Conservation (phyloP, 2,329 filamentous ascomycete genomes). For the Hypoxylon sp. region DNA sequence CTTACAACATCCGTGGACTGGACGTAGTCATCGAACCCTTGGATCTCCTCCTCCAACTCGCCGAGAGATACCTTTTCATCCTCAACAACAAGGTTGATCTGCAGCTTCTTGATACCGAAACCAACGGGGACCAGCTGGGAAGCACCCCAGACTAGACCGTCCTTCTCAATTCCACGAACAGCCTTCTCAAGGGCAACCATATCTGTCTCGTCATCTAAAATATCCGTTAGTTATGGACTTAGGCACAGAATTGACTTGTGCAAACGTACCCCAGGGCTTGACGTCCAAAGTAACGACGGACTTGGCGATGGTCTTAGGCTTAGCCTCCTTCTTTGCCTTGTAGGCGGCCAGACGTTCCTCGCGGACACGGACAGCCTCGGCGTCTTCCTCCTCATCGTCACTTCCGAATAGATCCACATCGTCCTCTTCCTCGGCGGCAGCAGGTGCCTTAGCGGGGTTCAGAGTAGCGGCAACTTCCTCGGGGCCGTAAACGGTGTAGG, state of each 20-base stretch:
- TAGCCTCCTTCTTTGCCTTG: conserved; percentile 95
- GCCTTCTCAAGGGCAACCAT: conserved; percentile 85
- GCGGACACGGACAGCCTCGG: conserved; percentile 85
- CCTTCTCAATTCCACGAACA: conserved; percentile 88
- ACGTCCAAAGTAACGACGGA: conserved; percentile 96
- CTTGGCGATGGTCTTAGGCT: conserved; percentile 94
- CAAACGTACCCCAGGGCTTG: conserved; percentile 94
- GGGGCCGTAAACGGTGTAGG: conserved; percentile 92
- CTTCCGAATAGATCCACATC: conserved; percentile 94
- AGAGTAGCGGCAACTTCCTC: conserved; percentile 82
- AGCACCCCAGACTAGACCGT: conserved; percentile 96
- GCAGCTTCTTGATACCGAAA: conserved; percentile 99
- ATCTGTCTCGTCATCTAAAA: conserved; percentile 89
- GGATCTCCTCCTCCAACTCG: conserved; percentile 89
- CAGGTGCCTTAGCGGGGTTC: conserved; percentile 87
- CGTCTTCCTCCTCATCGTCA: conserved; percentile 94
- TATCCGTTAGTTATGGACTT: conserved; percentile 26
- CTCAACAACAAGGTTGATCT: conserved; percentile 98
- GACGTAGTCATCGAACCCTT: conserved; percentile 91
- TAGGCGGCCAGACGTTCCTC: conserved; percentile 94
- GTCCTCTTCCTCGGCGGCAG: conserved; percentile 77
- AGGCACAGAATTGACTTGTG: conserved; percentile 7
- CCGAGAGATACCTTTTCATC: conserved; percentile 93
- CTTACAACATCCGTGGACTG: conserved; percentile 90
- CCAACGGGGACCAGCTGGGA: conserved; percentile 91